Evolutionary conservation across 371 early-diverging fungal genomes (phyloP).

Genomic region (Syncephalastrum monosporum): DNA sequence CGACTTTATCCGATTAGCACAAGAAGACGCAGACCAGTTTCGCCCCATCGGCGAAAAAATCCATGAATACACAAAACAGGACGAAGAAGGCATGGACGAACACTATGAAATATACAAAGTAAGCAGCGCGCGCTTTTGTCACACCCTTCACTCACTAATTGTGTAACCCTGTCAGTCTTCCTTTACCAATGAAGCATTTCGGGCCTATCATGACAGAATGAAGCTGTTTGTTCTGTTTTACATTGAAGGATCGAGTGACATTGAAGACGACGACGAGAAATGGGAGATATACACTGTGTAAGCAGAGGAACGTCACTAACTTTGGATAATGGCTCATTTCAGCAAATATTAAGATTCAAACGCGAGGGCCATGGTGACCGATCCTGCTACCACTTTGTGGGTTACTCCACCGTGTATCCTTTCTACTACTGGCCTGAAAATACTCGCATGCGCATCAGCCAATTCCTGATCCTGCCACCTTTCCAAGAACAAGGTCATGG

Average conservation of each 20-base stretch:
- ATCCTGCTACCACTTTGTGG: conserved; percentile 69
- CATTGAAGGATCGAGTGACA: conserved; percentile 89
- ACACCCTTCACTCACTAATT: not conserved
- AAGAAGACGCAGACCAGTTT: conserved; percentile 59
- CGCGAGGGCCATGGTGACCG: conserved; percentile 20
- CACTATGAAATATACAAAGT: conserved; percentile 80
- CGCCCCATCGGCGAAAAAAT: conserved; percentile 73
- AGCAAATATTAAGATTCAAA: conserved; percentile 22
- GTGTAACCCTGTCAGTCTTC: conserved; percentile 11
- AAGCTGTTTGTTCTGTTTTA: conserved; percentile 78
- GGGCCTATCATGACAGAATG: conserved; percentile 76
- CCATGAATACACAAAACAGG: conserved; percentile 57
- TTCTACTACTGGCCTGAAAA: conserved; percentile 83
- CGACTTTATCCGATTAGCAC: conserved; percentile 60
- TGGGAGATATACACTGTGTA: conserved; percentile 82
- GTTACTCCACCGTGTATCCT: conserved; percentile 79
- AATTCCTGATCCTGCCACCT: conserved; percentile 89
- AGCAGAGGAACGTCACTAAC: conserved; percentile 12
- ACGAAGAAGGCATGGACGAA: conserved; percentile 35
- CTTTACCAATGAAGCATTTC: conserved; percentile 60
- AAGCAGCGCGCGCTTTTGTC: conserved; percentile 5
- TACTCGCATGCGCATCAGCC: conserved; percentile 81
- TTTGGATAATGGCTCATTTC: not conserved
- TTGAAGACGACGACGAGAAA: conserved; percentile 80
- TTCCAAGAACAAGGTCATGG: conserved; percentile 87